Evolutionary conservation across 1,284 basidiomycete genomes (phyloP), one percentile per base, ranked within the genome.

Genomic region (Trichosporon asahii): DNA sequence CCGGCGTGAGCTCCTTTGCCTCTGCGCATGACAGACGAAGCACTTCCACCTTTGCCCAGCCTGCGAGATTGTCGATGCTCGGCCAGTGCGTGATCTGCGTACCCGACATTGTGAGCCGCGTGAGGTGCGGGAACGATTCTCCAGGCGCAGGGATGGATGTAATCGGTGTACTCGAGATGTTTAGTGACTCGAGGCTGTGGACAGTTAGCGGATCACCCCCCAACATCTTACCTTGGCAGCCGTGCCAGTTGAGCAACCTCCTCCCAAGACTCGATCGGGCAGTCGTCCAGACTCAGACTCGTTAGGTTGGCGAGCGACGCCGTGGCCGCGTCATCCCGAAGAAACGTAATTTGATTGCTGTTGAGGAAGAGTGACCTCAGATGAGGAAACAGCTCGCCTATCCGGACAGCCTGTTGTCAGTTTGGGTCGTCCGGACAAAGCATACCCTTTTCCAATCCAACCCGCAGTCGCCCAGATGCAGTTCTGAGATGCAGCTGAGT

Each of bases 381-480:
- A 25, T 80, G 80, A 0, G 90, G 88, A 85, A 96, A 90, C 37
- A 85, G 61, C 72, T 76, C 68, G 7, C 86, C 85, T 31, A 91
- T 82, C 15, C 75, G 70, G 68, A 86, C 82, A 23, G 81, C 71
- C 84, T 81, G 70, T 18, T 29, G 67, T 68, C 46, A 44, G 64
- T 11, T 53, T 6, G 35, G 35, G n/a, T 3, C 31, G 21, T 35
- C 12, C 23, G 25, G n/a, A 9, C 31, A 15, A 18, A 44, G 70
- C 82, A 69, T 44, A 92, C 88, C 74, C 92, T 89, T 44, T 77
- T 75, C 94, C 93, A 96, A 31, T 86, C 84, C 44, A 90, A 86
- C 27, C 89, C 82, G 0, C 91, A 91, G 61, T 85, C 86, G 76
- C 92, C 95, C n/a, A 97, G 82, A 67, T 91, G 88, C 53, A 97